These are phyloP conservation scores for Penicillium silybi DNA, from an alignment of 495 filamentous ascomycete species.

Conservation along the genomic window DNA sequence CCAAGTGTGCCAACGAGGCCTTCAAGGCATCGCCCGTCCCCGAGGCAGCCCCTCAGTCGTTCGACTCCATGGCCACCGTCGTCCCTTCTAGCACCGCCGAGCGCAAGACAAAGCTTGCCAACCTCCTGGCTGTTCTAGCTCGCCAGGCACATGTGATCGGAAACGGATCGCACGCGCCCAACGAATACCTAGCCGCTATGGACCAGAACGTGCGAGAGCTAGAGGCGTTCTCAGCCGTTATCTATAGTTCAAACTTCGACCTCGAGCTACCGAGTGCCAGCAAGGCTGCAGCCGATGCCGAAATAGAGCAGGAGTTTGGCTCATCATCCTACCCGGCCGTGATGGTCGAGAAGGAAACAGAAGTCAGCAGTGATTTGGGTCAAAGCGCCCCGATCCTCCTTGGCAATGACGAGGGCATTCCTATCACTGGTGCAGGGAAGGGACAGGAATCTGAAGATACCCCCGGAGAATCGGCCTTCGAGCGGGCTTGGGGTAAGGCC, in stretches of 20 bases:
- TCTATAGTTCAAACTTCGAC: constrained; percentile 91
- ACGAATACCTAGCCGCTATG: constrained; percentile 84
- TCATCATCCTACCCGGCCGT: constrained; percentile 24
- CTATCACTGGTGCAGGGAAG: neutral
- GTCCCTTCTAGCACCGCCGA: constrained; percentile 29
- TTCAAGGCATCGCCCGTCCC: constrained; percentile 59
- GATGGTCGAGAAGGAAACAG: constrained; percentile 22
- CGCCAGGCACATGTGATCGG: constrained; percentile 89
- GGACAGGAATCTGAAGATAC: neutral
- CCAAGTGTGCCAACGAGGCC: constrained; percentile 70
- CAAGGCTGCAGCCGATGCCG: constrained; percentile 8
- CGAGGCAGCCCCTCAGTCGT: constrained; percentile 40
- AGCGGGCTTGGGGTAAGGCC: constrained; percentile 44
- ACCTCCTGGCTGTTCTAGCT: constrained; percentile 78
- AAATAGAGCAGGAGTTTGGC: constrained; percentile 11
- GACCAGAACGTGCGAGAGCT: constrained; percentile 74
- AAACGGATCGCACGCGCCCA: constrained; percentile 59
- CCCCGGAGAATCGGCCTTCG: constrained; percentile 31
- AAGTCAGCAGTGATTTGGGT: constrained; percentile 1
- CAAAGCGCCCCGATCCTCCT: constrained; percentile 11
- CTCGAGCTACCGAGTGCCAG: constrained; percentile 49
- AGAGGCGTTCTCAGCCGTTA: constrained; percentile 90
- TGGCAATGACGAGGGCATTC: constrained; percentile 4
- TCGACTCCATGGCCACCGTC: constrained; percentile 39
- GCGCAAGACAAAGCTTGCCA: constrained; percentile 76